Evolutionary conservation across 495 filamentous ascomycete species (phyloP), one percentile per base, ranked within the genome.

Genomic region (Coniosporium apollinis): DNA sequence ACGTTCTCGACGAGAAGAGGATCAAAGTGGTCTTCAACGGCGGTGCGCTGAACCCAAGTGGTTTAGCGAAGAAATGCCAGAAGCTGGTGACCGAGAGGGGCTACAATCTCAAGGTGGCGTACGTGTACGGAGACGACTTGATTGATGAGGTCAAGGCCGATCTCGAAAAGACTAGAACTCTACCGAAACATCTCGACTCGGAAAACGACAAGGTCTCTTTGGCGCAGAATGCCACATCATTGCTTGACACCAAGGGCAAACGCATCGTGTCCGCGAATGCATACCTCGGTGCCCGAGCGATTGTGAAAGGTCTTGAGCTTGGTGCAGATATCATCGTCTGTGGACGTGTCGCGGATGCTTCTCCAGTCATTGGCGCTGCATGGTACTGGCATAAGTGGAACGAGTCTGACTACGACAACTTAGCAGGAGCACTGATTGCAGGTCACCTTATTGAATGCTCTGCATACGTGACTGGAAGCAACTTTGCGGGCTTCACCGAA

Each of bases 401-500:
- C n/a, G 16, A 30, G 21, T 34, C 28, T 1, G 40, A 49, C 21
- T 50, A 46, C 31, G 34, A 47, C 17, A 21, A 28, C 14, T 37
- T 54, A 8, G 49, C 51, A 13, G 43, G 49, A 6, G 36, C 37
- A 19, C 28, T 54, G 21, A 38, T 54, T 5, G 51, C 51, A 9
- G 51, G 51, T 9, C 51, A 54, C 32, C 25, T 54, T n/a, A 50
- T 52, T 34, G 51, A 54, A 36, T 54, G 51, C 34, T 35, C 38
- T 2, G 33, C 48, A 14, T 50, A 52, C 31, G 43, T 39, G 7
- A 47, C 43, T 28, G 49, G 72, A 2, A 68, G 62, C 4, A 70
- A 75, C 46, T 76, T 65, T 45, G 56, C 65, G 6, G 71, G 69
- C 1, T 74, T 74, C 55, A 69, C 67, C 19, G 56, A 66, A 33